Evolutionary conservation across 169 alveolate genomes (phyloP), one percentile per base, ranked within the genome.

Genomic region (Plasmodium fragile): DNA sequence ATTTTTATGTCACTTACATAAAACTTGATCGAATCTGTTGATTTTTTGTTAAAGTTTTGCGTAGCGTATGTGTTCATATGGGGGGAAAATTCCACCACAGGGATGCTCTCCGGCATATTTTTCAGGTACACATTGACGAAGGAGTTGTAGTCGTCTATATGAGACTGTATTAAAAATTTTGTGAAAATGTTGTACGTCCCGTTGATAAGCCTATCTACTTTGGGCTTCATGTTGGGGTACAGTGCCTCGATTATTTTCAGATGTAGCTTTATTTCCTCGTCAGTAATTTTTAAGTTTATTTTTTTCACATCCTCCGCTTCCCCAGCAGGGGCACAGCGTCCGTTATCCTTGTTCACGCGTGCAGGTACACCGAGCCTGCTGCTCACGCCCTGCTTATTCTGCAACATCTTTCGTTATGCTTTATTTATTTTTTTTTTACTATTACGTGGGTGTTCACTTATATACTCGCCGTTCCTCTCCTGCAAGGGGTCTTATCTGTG

Each of bases 141-240:
- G 43, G 94, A 91, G 45, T 91, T 91, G 75, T 70, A 91, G 81
- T 79, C 94, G 55, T 91, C 94, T 36, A 91, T 80, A 71, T 91
- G 94, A 5, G 94, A 91, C 59, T 91, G 94, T 30, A 91, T 83
- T 71, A 91, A 32, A 70, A 81, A 80, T 81, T 72, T 91, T 0
- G 94, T 91, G 75, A 91, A 91, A 49, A 91, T 91, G 25, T 91
- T 91, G 52, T 91, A 91, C 73, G 81, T 91, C 39, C 94, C 94
- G 55, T 91, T 91, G 25, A 91, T 81, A 70, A 91, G 36, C 25
- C 70, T 80, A 65, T 81, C 81, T 1, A 77, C 77, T 69, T 91
- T 59, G 81, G 82, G 70, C 82, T 91, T 91, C 59, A 53, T 69
- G 53, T 91, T 41, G 7, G 94, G 94, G 52, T 91, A 91, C 73